Percentiles rank a stretch among this genome's conserved stretches.
These are phyloP conservation scores for Diddensiella santjacobensis DNA, from an alignment of 805 yeast genomes.

Conservation along the genomic window DNA sequence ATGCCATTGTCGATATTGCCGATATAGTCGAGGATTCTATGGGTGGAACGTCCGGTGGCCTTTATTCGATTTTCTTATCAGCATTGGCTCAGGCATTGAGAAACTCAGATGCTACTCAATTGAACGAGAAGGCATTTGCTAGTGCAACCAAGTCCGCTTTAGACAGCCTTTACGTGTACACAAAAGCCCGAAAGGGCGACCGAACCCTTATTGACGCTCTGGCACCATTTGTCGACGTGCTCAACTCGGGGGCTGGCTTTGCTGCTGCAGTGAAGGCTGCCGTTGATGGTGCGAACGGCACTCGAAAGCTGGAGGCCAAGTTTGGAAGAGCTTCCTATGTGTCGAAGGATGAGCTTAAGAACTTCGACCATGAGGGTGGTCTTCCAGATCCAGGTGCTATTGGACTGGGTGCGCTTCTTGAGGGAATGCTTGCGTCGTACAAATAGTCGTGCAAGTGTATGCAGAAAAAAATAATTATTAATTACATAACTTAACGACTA, in stretches of 20 bases:
- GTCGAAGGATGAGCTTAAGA: constrained; percentile 51
- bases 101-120: constrained; percentile 21
- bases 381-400: constrained; percentile 95
- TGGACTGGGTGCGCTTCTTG: constrained; percentile 63
- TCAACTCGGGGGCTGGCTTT: constrained; percentile 50
- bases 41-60: constrained; percentile 98
- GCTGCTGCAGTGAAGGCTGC: constrained; percentile 55
- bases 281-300: constrained; percentile 66
- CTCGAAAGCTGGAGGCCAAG: constrained; percentile 72
- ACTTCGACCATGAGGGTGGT: constrained; percentile 41
- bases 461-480: neutral
- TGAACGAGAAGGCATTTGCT: constrained; percentile 27
- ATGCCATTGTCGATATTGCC: constrained; percentile 66
- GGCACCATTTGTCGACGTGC: constrained; percentile 75
- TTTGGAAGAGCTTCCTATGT: constrained; percentile 95
- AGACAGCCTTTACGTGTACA: constrained; percentile 73
- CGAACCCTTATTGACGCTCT: constrained; percentile 86
- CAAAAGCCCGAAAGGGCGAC: constrained; percentile 85
- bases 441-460: neutral
- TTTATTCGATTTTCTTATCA: constrained; percentile 79
- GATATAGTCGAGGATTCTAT: constrained; percentile 83
- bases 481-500: constrained; percentile 14
- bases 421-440: constrained; percentile 34
- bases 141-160: constrained; percentile 49
- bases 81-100: constrained; percentile 60